Base-by-base conservation (phyloP, 2,329 filamentous ascomycete genomes). In the Teratosphaeria destructans region DNA sequence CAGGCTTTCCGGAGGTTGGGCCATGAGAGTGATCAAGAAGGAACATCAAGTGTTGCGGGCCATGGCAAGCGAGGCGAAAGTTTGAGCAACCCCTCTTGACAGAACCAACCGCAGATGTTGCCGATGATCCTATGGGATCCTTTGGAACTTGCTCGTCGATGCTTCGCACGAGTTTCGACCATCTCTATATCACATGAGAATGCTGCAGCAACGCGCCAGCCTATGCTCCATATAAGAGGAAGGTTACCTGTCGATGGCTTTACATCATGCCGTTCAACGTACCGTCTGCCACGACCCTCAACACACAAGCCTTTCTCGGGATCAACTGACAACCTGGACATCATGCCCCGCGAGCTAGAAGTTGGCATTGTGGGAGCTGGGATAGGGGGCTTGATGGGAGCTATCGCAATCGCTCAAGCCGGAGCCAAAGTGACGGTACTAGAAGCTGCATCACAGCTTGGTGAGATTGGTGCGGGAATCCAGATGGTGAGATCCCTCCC, bases 331-430 rank as follows among this genome's bases (percentile, higher is more conserved):
- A 49, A 23, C 5, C 43, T 19, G 52, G 57, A 47, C 10, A 62
- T 65, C 60, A 49, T 19, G 52, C 57, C 54, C 32, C 58, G 61
- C 27, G 59, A 67, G 19, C 49, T 69, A 14, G 49, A 64, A 52
- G 59, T 69, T 5, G 67, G 67, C 26, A 68, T 70, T 34, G 65
- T 66, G 26, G 70, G 72, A 37, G 71, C 71, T 47, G 71, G 73
- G 29, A 70, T 75, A 54, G 74, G 73, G 27, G 74, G 74, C 11
- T 61, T 76, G 16, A 72, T 74, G 37, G 74, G 75, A 27, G 71
- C 74, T 32, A 75, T 76, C 60, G 72, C 74, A 16, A 69, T 75
- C 14, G 66, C 69, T 35, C 63, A 67, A 39, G 67, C 69, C 57
- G 73, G 72, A 14, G 68, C 64, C 14, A 62, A 67, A 29, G 74